Evolutionary conservation across 805 yeast genomes (phyloP), one percentile per base, ranked within the genome.

Genomic region (Sungouiozyma ichnusensis): DNA sequence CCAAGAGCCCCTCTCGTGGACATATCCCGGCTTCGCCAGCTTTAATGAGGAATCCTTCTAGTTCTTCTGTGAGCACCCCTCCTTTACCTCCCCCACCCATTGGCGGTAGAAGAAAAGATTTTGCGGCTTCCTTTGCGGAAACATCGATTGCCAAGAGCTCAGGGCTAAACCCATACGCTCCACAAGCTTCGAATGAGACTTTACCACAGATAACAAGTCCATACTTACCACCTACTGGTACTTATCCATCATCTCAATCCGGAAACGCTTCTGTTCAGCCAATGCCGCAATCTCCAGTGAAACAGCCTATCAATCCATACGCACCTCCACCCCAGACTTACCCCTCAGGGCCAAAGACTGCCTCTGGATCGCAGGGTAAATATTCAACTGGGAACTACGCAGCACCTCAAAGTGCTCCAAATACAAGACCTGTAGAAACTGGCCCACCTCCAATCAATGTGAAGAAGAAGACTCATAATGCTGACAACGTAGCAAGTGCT

Each of bases 131-230:
- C 3, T 9, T 38, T 6, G 20, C 16, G 15, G 35, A 36, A 38
- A 6, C 29, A 24, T 24, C 29, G 29, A 24, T 24, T 11, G 29
- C 29, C 29, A 24, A 11, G 11, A 24, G 35, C 16, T 61, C 66
- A 16, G 56, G 61, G 27, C 36, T 52, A 42, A 63, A 62, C 48
- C 69, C 72, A 38, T 68, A 66, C 43, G 73, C 72, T 8, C 65
- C 71, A 33, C 41, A 39, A 24, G 36, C 39, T 11, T 2, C 20
- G 13, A 32, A n/a, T 17, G 34, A 16, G 6, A 15, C 62, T 16
- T 35, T 31, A 20, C 39, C 52, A 24, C 29, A 24, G 11, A 11
- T 24, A 11, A 24, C 29, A 24, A 24, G 29, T 11, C 29, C 29
- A 24, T 24, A 24, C 11, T 24, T 24, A 11, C 29, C 29, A 24